Percentiles rank a stretch among this genome's conserved stretches.
phyloP scores from a whole-genome alignment of 2,329 filamentous ascomycete species.

The Aureobasidium namibiae region DNA sequence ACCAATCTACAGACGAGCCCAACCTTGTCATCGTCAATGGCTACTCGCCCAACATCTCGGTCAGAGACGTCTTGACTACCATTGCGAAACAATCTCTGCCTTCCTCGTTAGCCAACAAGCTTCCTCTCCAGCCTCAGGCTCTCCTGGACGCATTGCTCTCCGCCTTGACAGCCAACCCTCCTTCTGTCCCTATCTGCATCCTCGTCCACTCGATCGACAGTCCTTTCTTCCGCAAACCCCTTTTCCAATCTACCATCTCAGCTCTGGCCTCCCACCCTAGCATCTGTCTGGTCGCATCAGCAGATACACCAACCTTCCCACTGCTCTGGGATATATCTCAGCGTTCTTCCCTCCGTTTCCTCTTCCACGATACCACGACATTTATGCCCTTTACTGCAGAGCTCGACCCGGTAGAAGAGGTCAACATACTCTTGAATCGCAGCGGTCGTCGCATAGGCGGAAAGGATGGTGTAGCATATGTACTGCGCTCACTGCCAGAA shows the following conservation, averaged over 20 bases:
- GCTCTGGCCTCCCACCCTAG: conserved; percentile 65
- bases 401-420: conserved; percentile 78
- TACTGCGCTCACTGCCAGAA: conserved; percentile 81
- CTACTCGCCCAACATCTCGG: conserved; percentile 58
- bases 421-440: conserved; percentile 77
- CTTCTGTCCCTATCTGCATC: conserved; percentile 27
- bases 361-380: conserved; percentile 92
- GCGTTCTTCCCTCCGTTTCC: conserved; percentile 74
- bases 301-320: conserved; percentile 79
- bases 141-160: conserved; percentile 60
- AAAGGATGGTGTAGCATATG: conserved; percentile 84
- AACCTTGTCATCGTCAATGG: conserved; percentile 82
- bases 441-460: conserved; percentile 74
- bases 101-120: conserved; percentile 36
- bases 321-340: conserved; percentile 83
- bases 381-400: conserved; percentile 68
- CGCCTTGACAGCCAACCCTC: conserved; percentile 45
- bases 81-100: conserved; percentile 56
- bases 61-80: conserved; percentile 62
- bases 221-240: conserved; percentile 60
- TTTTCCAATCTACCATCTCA: conserved; percentile 64
- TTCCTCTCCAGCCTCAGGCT: conserved; percentile 57
- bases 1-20: conserved; percentile 39
- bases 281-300: conserved; percentile 68
- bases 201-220: conserved; percentile 80